These are phyloP conservation scores for Pleurotus giganteus DNA, from an alignment of 768 basidiomycete species.

Conservation along the genomic window DNA sequence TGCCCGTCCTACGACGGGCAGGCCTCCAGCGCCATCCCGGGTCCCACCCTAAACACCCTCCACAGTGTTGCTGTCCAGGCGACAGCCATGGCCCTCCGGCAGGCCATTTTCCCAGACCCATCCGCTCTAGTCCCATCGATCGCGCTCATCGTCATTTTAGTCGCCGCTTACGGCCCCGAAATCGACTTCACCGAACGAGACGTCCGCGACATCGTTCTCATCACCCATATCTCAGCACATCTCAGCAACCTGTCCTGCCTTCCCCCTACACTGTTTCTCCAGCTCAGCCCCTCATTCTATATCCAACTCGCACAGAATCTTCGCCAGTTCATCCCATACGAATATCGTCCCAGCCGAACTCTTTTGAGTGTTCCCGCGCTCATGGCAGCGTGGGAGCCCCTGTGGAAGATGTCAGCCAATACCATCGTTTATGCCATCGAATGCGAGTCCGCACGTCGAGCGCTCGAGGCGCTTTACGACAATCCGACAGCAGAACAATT, in stretches of 20 bases:
- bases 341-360: slow-evolving; percentile 40
- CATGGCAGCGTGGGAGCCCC: slow-evolving; percentile 8
- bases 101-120: neutral
- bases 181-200: neutral
- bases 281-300: neutral
- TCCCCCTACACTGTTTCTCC: neutral
- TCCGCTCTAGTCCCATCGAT: neutral
- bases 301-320: neutral
- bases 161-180: neutral
- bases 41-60: neutral
- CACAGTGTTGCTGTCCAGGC: neutral
- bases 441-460: neutral
- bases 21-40: neutral
- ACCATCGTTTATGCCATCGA: slow-evolving; percentile 77
- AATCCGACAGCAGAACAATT: neutral
- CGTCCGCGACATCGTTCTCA: neutral
- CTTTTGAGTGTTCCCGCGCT: neutral
- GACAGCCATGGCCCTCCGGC: neutral
- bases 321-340: neutral
- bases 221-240: slow-evolving; percentile 2
- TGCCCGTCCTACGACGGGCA: too few relatives aligned
- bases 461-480: neutral
- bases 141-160: neutral
- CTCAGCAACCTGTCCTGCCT: neutral
- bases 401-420: slow-evolving; percentile 56